phyloP scores from a whole-genome alignment of 2,329 filamentous ascomycete species.

The Eutypa lata region DNA sequence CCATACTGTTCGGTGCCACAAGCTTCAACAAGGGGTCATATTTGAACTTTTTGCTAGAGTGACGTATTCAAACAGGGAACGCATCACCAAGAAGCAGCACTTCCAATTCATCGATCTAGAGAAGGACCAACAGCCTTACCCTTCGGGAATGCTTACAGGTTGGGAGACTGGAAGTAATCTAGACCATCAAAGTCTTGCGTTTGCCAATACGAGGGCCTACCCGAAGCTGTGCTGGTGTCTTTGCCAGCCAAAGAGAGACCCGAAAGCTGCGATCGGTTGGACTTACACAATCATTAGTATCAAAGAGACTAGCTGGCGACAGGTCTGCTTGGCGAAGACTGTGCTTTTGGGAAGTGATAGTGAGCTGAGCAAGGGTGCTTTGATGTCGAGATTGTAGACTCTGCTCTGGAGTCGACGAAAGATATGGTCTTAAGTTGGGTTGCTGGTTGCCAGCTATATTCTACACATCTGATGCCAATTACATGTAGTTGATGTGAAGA shows the following conservation, averaged over 20 bases:
- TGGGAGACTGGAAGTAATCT: constrained; percentile 24
- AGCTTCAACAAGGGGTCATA: constrained; percentile 35
- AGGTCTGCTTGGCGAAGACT: constrained; percentile 21
- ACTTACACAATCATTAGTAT: constrained; percentile 22
- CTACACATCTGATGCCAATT: no score
- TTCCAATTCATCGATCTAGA: constrained; percentile 65
- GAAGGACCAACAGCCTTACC: constrained; percentile 53
- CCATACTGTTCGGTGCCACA: constrained; percentile 34
- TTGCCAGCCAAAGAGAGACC: constrained; percentile 22
- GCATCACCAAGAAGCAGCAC: constrained; percentile 48
- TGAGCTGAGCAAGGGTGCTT: constrained; percentile 2
- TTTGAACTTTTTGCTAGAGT: constrained; percentile 66
- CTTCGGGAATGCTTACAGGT: constrained; percentile 20
- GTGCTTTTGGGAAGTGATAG: constrained; percentile 8
- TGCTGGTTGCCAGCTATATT: no score
- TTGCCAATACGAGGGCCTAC: constrained; percentile 14
- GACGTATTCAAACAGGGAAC: constrained; percentile 53
- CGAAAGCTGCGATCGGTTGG: constrained; percentile 20
- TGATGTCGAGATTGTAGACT: not conserved
- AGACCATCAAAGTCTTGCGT: constrained; percentile 23
- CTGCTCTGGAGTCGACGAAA: not conserved
- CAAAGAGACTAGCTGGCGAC: constrained; percentile 19
- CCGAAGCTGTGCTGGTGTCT: constrained; percentile 25
- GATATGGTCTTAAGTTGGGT: not conserved
- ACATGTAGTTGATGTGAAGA: no score